These are phyloP conservation scores for Pseudozyma flocculosa DNA, from an alignment of 1,284 basidiomycete genomes.

Conservation along the genomic window DNA sequence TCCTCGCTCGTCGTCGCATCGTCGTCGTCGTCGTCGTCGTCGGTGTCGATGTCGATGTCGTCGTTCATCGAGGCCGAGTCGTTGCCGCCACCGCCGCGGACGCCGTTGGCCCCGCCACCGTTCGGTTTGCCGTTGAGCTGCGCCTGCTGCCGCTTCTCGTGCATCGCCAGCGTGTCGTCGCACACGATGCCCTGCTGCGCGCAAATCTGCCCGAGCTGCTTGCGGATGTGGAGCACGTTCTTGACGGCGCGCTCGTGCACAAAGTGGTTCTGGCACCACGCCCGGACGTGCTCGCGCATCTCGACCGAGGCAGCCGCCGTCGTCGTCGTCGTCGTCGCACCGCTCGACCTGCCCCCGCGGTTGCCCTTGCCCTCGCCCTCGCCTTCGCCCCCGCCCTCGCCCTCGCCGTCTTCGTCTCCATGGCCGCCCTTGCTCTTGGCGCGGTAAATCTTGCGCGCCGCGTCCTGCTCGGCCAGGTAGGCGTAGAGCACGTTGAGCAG, in stretches of 20 bases:
- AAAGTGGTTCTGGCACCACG: conserved; percentile 51
- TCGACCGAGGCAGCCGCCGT: conserved; percentile 1
- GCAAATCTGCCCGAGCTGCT: conserved; percentile 47
- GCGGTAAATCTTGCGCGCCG: conserved; percentile 4
- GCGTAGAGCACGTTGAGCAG: conserved; percentile 54
- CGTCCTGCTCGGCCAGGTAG: conserved; percentile 34
- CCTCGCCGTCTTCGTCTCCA: background rate
- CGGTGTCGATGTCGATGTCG: no score
- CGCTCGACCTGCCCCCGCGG: background rate
- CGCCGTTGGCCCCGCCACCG: no score
- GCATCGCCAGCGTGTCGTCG: conserved; percentile 22
- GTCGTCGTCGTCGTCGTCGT: conserved; percentile 6
- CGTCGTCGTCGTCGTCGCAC: background rate
- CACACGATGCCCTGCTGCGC: conserved; percentile 41
- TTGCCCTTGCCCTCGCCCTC: conserved; percentile 4
- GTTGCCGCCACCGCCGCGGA: no score
- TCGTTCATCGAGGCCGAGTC: no score
- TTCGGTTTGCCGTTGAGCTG: conserved; percentile 1
- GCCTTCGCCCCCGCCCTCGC: conserved; percentile 9
- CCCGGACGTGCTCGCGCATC: conserved; percentile 59
- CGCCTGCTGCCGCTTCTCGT: background rate
- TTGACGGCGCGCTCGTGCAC: conserved; percentile 46
- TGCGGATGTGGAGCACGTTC: conserved; percentile 47
- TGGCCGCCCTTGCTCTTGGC: conserved; percentile 4
- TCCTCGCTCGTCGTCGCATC: no score